Conservation (phyloP, 1,139 yeast species). For the Candida tropicalis region DNA sequence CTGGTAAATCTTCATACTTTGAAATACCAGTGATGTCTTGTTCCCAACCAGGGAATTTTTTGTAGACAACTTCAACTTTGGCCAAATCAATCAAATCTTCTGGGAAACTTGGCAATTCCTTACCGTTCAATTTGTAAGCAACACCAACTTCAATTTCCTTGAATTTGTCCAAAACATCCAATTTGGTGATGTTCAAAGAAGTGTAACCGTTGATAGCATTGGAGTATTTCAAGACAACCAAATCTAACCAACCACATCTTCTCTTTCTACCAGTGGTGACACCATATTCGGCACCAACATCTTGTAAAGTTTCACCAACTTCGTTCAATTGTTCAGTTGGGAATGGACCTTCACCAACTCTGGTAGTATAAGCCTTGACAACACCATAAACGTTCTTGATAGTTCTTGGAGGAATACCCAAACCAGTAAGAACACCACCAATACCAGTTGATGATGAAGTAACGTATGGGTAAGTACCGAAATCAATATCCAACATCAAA, state of each 20-base stretch:
- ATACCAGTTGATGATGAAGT: constrained; percentile 95
- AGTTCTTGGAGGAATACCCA: constrained; percentile 88
- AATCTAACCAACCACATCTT: constrained; percentile 99
- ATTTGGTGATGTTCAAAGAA: constrained; percentile 87
- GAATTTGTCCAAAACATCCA: constrained; percentile 90
- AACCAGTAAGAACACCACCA: constrained; percentile 97
- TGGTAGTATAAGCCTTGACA: constrained; percentile 96
- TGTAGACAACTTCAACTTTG: constrained; percentile 88
- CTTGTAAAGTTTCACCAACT: constrained; percentile 84
- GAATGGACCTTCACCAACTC: constrained; percentile 99
- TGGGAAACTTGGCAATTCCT: constrained; percentile 79
- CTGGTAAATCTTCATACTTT: constrained; percentile 78
- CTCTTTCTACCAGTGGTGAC: constrained; percentile 99
- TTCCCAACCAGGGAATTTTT: constrained; percentile 94
- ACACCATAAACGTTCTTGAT: constrained; percentile 89
- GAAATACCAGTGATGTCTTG: constrained; percentile 74
- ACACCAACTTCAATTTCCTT: constrained; percentile 86
- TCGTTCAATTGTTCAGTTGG: constrained; percentile 95
- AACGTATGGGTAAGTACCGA: constrained; percentile 97
- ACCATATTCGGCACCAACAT: constrained; percentile 94
- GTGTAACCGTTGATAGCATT: constrained; percentile 93
- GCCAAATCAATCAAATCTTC: constrained; percentile 83
- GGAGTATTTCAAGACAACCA: constrained; percentile 92
- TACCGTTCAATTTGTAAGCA: constrained; percentile 77
- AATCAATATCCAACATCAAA: constrained; percentile 94